Evolutionary conservation across 1,284 basidiomycete species (phyloP).

Genomic region (Anthracocystis setariae): DNA sequence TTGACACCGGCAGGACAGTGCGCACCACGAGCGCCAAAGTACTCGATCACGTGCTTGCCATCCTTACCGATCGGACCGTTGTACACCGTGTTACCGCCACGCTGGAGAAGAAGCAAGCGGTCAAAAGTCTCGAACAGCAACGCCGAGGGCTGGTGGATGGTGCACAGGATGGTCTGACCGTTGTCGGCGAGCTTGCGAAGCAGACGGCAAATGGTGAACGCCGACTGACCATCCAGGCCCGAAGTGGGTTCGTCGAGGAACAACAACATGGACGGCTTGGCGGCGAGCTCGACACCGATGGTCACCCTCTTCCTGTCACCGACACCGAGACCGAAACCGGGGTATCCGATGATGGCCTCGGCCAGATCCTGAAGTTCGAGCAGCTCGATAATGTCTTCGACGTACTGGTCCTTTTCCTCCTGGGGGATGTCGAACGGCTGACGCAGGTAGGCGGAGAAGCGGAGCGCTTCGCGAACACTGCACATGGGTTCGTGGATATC

Average conservation of each 20-base stretch:
- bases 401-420: constrained; percentile 82
- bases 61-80: constrained; percentile 73
- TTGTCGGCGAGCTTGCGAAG: constrained; percentile 82
- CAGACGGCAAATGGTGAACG: constrained; percentile 85
- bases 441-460: constrained; percentile 82
- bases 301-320: constrained; percentile 78
- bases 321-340: constrained; percentile 71
- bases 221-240: constrained; percentile 86
- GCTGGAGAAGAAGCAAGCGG: constrained; percentile 69
- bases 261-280: constrained; percentile 79
- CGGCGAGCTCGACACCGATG: constrained; percentile 79
- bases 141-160: constrained; percentile 77
- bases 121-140: constrained; percentile 76
- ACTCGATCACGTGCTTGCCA: constrained; percentile 71
- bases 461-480: constrained; percentile 82
- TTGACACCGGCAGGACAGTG: constrained; percentile 73
- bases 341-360: constrained; percentile 76
- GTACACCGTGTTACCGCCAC: constrained; percentile 71
- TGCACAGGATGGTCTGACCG: constrained; percentile 75
- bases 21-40: constrained; percentile 71
- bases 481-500: constrained; percentile 84
- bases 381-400: constrained; percentile 81
- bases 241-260: constrained; percentile 72
- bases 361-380: constrained; percentile 79
- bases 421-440: constrained; percentile 77